Evolutionary conservation across 1,139 yeast genomes (phyloP).

Genomic region (Debaryomycetaceae sp.): DNA sequence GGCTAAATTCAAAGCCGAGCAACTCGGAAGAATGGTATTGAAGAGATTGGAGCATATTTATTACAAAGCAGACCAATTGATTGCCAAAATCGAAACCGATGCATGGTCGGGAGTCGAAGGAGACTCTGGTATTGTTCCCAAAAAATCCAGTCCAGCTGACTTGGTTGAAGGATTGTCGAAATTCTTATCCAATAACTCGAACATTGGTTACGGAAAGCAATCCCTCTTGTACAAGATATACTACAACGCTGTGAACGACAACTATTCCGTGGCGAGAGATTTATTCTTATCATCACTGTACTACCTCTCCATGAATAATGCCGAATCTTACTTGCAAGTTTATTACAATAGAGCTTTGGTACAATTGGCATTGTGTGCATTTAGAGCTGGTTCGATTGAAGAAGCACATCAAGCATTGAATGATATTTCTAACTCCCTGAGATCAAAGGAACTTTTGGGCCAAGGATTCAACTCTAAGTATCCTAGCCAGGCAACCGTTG

Average conservation of each 20-base stretch:
- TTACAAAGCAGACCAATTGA: slow-evolving; percentile 82
- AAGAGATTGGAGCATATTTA: slow-evolving; percentile 92
- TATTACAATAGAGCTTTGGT: slow-evolving; percentile 93
- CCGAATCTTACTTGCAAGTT: slow-evolving; percentile 85
- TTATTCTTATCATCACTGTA: slow-evolving; percentile 82
- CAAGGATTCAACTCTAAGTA: slow-evolving; percentile 80
- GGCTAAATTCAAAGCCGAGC: slow-evolving; percentile 37
- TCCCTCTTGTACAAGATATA: slow-evolving; percentile 85
- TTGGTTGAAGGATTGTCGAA: slow-evolving; percentile 66
- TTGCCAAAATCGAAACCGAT: slow-evolving; percentile 61
- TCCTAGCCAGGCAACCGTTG: slow-evolving; percentile 53
- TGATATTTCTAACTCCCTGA: slow-evolving; percentile 83
- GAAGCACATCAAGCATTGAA: slow-evolving; percentile 87
- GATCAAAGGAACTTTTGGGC: slow-evolving; percentile 89
- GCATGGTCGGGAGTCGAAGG: slow-evolving; percentile 58
- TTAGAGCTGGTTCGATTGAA: slow-evolving; percentile 80
- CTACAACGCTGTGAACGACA: slow-evolving; percentile 85
- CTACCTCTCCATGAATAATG: slow-evolving; percentile 75
- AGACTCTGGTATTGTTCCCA: slow-evolving; percentile 34
- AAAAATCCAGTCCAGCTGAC: slow-evolving; percentile 30
- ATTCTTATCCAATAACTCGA: slow-evolving; percentile 62
- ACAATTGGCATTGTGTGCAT: slow-evolving; percentile 94
- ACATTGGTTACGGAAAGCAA: slow-evolving; percentile 69
- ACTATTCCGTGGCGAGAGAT: slow-evolving; percentile 81
- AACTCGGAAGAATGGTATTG: slow-evolving; percentile 70